Evolutionary conservation across 1,284 basidiomycete species (phyloP).

Genomic region (Moniliophthora roreri): DNA sequence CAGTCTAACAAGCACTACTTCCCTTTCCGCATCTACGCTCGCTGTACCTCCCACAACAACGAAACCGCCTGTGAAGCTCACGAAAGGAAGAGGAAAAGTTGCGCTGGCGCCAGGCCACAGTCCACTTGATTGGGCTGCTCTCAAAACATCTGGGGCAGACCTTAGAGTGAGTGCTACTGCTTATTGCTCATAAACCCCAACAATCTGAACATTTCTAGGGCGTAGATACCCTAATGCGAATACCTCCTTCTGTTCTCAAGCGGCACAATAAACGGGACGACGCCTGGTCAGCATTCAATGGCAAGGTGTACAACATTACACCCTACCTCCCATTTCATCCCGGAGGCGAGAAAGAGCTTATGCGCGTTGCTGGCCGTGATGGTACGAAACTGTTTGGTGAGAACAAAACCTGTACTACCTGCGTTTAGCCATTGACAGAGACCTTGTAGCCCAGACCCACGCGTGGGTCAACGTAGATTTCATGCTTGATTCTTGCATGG

Average conservation of each 20-base stretch:
- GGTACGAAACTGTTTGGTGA: slow-evolving; percentile 92
- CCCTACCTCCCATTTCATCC: slow-evolving; percentile 92
- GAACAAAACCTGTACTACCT: slow-evolving; percentile 20
- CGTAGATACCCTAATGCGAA: slow-evolving; percentile 64
- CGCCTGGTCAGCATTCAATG: slow-evolving; percentile 92
- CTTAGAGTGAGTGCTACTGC: slow-evolving; percentile 59
- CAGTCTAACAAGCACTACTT: slow-evolving; percentile 21
- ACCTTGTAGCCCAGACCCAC: slow-evolving; percentile 41
- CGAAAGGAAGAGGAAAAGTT: slow-evolving; percentile 76
- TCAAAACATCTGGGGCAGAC: slow-evolving; percentile 80
- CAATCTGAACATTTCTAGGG: slow-evolving; percentile 41
- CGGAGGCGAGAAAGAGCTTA: slow-evolving; percentile 90
- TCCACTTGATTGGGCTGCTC: slow-evolving; percentile 91
- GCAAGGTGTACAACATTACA: slow-evolving; percentile 97
- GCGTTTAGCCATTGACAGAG: neutral
- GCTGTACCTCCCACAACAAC: slow-evolving; percentile 61
- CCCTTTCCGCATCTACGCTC: slow-evolving; percentile 41
- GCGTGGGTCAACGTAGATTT: slow-evolving; percentile 93
- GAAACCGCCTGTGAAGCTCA: slow-evolving; percentile 49
- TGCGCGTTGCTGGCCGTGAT: slow-evolving; percentile 95
- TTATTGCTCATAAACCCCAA: neutral
- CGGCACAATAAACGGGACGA: slow-evolving; percentile 83
- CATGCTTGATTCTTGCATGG: slow-evolving; percentile 89
- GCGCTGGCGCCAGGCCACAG: slow-evolving; percentile 90
- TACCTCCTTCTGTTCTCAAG: slow-evolving; percentile 85